Evolutionary conservation across 140 eudicot species (phyloP).

Genomic region (Ambrosia hybrid): DNA sequence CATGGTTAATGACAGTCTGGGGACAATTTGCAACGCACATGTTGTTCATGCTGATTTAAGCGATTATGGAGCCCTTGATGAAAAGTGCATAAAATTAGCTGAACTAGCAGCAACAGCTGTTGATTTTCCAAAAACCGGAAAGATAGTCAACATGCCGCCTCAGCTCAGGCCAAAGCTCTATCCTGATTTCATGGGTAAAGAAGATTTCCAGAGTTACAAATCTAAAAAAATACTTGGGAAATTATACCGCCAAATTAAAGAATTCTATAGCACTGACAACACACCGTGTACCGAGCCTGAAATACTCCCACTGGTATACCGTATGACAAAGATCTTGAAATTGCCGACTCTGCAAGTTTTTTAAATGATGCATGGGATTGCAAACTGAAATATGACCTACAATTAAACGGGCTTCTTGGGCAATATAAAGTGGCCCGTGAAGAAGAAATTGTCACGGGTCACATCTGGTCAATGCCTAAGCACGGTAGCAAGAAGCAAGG

Average conservation of each 20-base stretch:
- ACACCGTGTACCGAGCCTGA: conserved; percentile 30
- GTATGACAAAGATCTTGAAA: conserved; percentile 65
- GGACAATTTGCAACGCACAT: conserved; percentile 90
- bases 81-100: conserved; percentile 64
- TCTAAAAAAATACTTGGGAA: conserved; percentile 68
- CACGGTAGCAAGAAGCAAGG: conserved; percentile 68
- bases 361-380: conserved; percentile 68
- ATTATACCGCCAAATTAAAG: conserved; percentile 65
- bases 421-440: conserved; percentile 83
- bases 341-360: conserved; percentile 39
- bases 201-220: conserved; percentile 57
- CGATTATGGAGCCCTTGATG: conserved; percentile 70
- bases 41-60: conserved; percentile 88
- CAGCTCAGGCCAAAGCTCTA: conserved; percentile 64
- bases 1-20: conserved; percentile 84
- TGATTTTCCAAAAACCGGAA: conserved; percentile 95
- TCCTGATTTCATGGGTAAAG: conserved; percentile 94
- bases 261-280: conserved; percentile 32
- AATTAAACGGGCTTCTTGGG: conserved; percentile 69
- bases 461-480: conserved; percentile 89
- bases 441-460: conserved; percentile 87
- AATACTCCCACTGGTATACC: conserved; percentile 31
- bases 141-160: conserved; percentile 60
- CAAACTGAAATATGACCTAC: conserved; percentile 63
- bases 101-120: conserved; percentile 92